Evolutionary conservation across 169 alveolate genomes (phyloP), one percentile per base, ranked within the genome.

Genomic region (Sarcocystis neurona): DNA sequence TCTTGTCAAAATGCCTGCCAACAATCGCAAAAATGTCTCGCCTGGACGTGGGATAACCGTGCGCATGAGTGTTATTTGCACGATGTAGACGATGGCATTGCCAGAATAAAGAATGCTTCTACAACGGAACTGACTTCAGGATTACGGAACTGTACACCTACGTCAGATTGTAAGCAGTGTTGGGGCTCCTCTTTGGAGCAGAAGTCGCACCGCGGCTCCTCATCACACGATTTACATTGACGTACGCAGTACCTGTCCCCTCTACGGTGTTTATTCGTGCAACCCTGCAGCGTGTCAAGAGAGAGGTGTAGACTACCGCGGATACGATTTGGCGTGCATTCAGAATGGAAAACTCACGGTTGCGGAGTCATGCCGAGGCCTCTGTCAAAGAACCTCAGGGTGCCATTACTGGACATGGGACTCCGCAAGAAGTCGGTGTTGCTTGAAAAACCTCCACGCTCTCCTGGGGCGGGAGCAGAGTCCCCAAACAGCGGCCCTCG

Each of bases 1-100:
- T n/a, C 87, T 3, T 79, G 87, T 53, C 47, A 79, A 41, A 32
- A 44, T 15, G 3, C 30, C 56, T 79, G 87, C 87, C 68, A 79
- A 77, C 43, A 34, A 23, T 53, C 37, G 4, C 30, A 20, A 6
- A 48, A 30, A n/a, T 79, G 87, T 56, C 32, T 27, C 72, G 50
- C 30, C 87, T 79, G 46, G 46, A 79, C 87, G 8, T 79, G 77
- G 78, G 77, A 50, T 41, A 10, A 39, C 6, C 27, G 47, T 0
- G 43, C 41, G 34, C 15, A 79, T 27, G 34, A 46, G 48, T 79
- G 87, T 20, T 39, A 53, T 43, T 41, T 79, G 77, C 34, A 72
- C 34, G 56, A 72, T 12, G 43, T 18, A 15, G 18, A 43, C 82
- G 82, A n/a, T n/a, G n/a, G n/a, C n/a, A n/a, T n/a, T n/a, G n/a